phyloP scores from a whole-genome alignment of 352 stramenopile species.

The Globisporangium parvum region DNA sequence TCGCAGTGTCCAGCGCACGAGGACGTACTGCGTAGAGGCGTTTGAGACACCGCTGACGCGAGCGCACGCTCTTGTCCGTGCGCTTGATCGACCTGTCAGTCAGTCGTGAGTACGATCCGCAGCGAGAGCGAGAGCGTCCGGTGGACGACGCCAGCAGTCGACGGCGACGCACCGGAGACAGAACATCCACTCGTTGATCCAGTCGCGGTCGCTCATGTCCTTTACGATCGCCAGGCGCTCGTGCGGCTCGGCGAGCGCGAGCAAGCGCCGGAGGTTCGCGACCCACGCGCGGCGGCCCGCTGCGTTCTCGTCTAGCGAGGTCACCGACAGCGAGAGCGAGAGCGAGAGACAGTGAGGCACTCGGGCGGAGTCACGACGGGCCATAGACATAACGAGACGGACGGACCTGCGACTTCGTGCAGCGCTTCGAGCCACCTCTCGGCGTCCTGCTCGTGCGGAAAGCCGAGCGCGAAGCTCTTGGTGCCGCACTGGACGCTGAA shows the following conservation, averaged over 20 bases:
- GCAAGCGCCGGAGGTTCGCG: constrained; percentile 40
- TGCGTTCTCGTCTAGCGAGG: constrained; percentile 53
- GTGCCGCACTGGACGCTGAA: constrained; percentile 46
- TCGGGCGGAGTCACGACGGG: neutral
- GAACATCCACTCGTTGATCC: constrained; percentile 78
- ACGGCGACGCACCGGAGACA: constrained; percentile 38
- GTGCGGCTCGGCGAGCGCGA: constrained; percentile 32
- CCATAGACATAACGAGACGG: neutral
- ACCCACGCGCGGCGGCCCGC: constrained; percentile 63
- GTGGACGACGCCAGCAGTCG: neutral
- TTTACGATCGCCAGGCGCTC: constrained; percentile 48
- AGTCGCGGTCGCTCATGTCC: constrained; percentile 64
- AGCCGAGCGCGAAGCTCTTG: constrained; percentile 42
- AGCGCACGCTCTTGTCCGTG: constrained; percentile 24
- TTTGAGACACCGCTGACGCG: constrained; percentile 40
- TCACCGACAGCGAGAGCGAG: too few species aligned
- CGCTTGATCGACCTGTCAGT: constrained; percentile 30
- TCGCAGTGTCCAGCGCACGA: neutral
- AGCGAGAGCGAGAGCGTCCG: too few species aligned
- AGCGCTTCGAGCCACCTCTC: constrained; percentile 55
- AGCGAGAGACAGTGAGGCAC: neutral
- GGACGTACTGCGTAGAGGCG: constrained; percentile 50
- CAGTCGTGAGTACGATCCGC: neutral
- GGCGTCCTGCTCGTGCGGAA: constrained; percentile 36
- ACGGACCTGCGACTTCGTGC: constrained; percentile 46